Base-by-base conservation (phyloP, 495 filamentous ascomycete species). In the Penicillium parvum region DNA sequence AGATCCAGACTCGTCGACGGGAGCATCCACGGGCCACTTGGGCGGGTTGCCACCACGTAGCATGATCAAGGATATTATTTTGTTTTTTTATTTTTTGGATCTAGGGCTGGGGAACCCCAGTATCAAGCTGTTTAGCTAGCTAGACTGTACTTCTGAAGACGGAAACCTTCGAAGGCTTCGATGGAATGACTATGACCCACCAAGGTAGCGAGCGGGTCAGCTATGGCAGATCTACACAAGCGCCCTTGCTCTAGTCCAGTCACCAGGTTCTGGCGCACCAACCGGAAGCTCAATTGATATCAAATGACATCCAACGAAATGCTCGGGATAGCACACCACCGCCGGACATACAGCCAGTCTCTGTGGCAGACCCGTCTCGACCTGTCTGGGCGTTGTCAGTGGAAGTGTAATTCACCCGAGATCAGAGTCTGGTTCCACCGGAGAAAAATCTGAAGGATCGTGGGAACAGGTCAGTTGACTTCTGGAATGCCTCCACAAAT, bases 101-200 rank as follows among this genome's bases (percentile, higher is more conserved):
- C n/a, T n/a, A n/a, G n/a, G n/a, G n/a, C n/a, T n/a, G n/a, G n/a
- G n/a, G n/a, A n/a, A n/a, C n/a, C n/a, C n/a, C n/a, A n/a, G n/a
- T n/a, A n/a, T n/a, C n/a, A n/a, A n/a, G n/a, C n/a, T n/a, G n/a
- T n/a, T n/a, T n/a, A n/a, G 27, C 27, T 29, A 29, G 11, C n/a
- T 4, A 29, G 15, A 29, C 15, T 42, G 47, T 37, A 42, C 32
- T 30, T 36, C 50, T 44, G 58, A 61, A 53, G 38, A 56, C 50
- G 50, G 61, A 25, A 49, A 49, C 25, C 32, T 37, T 61, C 55
- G 43, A 59, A 53, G 52, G 41, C 43, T 57, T 58, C 49, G 47
- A 51, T 51, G 50, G 55, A 57, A 59, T 57, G 59, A 39, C 49
- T 53, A 59, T 57, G 59, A 39, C 49, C 56, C 61, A 64, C 53